Percentiles rank a stretch among this genome's conserved stretches.
Evolutionary conservation across 1,284 basidiomycete genomes (phyloP).

Genomic region (Pascua sp.): DNA sequence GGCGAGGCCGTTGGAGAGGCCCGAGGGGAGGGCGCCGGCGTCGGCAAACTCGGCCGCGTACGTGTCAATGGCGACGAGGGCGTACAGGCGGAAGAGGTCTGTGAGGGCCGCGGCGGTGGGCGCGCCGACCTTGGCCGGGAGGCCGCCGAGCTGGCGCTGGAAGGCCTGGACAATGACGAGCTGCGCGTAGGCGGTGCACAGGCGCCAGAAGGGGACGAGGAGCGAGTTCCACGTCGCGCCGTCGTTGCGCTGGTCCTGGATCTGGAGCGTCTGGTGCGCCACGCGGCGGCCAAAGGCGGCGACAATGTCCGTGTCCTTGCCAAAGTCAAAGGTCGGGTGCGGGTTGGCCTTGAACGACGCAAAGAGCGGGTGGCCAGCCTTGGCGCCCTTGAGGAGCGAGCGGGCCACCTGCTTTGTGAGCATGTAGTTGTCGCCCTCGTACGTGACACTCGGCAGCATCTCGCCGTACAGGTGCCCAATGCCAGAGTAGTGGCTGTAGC

Average conservation of each 20-base stretch:
- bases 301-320: conserved; percentile 55
- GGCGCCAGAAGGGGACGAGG: conserved; percentile 17
- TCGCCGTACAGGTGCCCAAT: conserved; percentile 56
- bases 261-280: conserved; percentile 38
- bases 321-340: conserved; percentile 54
- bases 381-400: conserved; percentile 54
- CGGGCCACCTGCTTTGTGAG: conserved; percentile 55
- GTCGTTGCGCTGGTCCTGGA: conserved; percentile 41
- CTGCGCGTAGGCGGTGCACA: conserved; percentile 13
- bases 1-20: background rate
- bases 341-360: conserved; percentile 25
- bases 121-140: background rate
- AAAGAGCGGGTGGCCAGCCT: conserved; percentile 41
- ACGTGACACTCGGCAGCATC: conserved; percentile 55
- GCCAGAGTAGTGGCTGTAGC: conserved; percentile 57
- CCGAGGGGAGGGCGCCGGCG: conserved; percentile 49
- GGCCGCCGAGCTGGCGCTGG: conserved; percentile 1
- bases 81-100: conserved; percentile 50
- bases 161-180: conserved; percentile 8
- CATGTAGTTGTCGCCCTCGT: conserved; percentile 59
- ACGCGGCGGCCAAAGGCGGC: conserved; percentile 52
- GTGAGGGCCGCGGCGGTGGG: conserved; percentile 2
- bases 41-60: conserved; percentile 54
- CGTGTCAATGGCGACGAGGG: conserved; percentile 49
- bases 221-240: conserved; percentile 35